Evolutionary conservation across 257 asterid genomes (phyloP), one percentile per base, ranked within the genome.

Genomic region (Linaria vulgaris): DNA sequence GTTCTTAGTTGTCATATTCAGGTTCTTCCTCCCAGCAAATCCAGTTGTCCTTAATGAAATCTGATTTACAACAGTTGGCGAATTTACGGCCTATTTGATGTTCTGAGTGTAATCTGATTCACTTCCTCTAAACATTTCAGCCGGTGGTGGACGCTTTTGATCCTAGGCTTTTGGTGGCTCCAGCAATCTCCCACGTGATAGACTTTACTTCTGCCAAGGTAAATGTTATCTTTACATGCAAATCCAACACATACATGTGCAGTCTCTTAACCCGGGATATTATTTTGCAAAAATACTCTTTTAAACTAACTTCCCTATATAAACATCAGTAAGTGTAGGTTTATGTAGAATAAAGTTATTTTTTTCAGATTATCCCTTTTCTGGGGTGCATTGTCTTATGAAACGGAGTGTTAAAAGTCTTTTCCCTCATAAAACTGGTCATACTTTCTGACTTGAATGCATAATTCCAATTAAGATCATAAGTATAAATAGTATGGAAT

Each of bases 91-190:
- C 19, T 61, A 21, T 46, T 8, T 52, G 54, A 16, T 60, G 34
- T 31, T 30, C 56, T 76, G 73, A 43, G 50, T 8, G 16, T 37
- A 16, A 50, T 69, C 43, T 51, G 34, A 53, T 57, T 71, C 67
- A 6, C 57, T 27, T 37, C 47, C 53, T 72, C 57, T 55, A 67
- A 27, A 66, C 62, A 51, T 63, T 72, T 69, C 86, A 83, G 88
- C 88, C 88, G 61, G 88, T 83, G 55, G 88, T 83, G 72, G 99
- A 94, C 80, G 97, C 97, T 75, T 94, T 94, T 60, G 99, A 94
- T 82, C 91, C 96, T 62, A 83, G 99, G 76, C 72, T 90, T 69
- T 79, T 94, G 86, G 99, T 94, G 73, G 94, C 99, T 51, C 99
- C 99, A 39, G 95, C 96, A 50, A 71, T 87, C 57, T 85, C 96